Base-by-base conservation (phyloP, 2,329 filamentous ascomycete species). In the Fusarium phyllophilum region DNA sequence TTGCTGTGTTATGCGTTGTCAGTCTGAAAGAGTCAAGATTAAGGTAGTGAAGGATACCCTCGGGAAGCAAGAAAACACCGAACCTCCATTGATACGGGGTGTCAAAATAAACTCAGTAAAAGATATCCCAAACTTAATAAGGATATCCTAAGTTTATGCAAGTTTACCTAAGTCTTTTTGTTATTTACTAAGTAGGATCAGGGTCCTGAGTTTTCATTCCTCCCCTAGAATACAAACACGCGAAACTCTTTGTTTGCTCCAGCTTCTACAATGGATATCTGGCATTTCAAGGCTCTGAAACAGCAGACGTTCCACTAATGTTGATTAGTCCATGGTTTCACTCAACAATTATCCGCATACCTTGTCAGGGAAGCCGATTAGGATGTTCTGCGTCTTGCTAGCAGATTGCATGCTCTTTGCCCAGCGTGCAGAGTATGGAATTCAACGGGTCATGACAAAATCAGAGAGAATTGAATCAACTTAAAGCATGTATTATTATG, bases 1-100 rank as follows among this genome's bases (percentile, higher is more conserved):
- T 17, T 17, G 44, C 39, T 69, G 58, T 38, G 42, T 59, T 54
- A 34, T 67, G 62, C 56, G 56, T 55, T 67, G 46, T 62, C 62
- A 24, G 20, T 39, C 33, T 41, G 48, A 17, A 38, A 59, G 51
- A 57, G 33, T 36, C 31, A 51, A 68, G 33, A 41, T n/a, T 18
- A 26, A 26, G 26, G 26, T 26, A 57, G 13, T 46, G 31, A 48
- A 36, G 14, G 18, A n/a, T 31, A 31, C 31, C 31, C 31, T 31
- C 9, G 31, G 31, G 31, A 12, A 31, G 31, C 10, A 31, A 31
- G 31, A 12, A 12, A 31, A 31, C 31, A 12, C 31, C 9, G 31
- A 12, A 31, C 31, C 31, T 31, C 26, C 26, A 26, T 26, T 31
- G 31, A 31, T 31, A 31, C 11, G 11, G 31, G 31, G 31, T 31